A percentile compares a stretch with the other conserved stretches of the same genome.
Evolutionary conservation across 2,329 filamentous ascomycete species (phyloP).

Genomic region (Grosmannia serpens): DNA sequence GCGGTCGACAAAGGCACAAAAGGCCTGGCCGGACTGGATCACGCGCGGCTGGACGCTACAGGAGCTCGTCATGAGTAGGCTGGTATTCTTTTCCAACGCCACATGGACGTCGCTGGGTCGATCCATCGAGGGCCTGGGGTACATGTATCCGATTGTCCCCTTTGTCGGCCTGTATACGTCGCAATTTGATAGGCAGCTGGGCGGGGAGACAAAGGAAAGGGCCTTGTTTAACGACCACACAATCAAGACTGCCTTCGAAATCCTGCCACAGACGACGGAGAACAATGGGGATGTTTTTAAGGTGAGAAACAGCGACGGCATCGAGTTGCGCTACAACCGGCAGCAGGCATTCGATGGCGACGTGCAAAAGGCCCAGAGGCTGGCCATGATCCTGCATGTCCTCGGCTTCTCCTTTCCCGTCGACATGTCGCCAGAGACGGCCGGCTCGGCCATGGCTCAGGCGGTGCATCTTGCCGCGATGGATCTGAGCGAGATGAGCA

Average conservation of each 20-base stretch:
- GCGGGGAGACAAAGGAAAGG: background rate
- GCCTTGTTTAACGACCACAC: no score
- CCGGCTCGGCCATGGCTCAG: background rate
- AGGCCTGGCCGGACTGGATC: background rate
- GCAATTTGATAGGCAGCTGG: background rate
- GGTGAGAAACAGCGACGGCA: background rate
- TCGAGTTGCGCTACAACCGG: background rate
- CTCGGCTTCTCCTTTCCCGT: background rate
- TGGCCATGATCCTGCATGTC: background rate
- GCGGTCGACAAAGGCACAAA: background rate
- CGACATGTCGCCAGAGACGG: background rate
- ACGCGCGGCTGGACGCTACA: background rate
- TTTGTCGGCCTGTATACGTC: background rate
- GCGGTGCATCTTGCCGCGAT: background rate
- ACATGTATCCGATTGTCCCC: background rate
- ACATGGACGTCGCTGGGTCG: background rate
- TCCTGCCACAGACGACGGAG: background rate
- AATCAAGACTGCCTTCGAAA: background rate
- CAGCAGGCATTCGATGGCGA: background rate
- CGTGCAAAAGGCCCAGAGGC: background rate
- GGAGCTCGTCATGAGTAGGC: background rate
- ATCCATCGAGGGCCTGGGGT: background rate
- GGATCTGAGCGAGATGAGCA: background rate
- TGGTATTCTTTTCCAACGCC: background rate
- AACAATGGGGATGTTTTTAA: background rate